These are phyloP conservation scores for Paxillus involutus DNA, from an alignment of 768 basidiomycete genomes.

Conservation along the genomic window DNA sequence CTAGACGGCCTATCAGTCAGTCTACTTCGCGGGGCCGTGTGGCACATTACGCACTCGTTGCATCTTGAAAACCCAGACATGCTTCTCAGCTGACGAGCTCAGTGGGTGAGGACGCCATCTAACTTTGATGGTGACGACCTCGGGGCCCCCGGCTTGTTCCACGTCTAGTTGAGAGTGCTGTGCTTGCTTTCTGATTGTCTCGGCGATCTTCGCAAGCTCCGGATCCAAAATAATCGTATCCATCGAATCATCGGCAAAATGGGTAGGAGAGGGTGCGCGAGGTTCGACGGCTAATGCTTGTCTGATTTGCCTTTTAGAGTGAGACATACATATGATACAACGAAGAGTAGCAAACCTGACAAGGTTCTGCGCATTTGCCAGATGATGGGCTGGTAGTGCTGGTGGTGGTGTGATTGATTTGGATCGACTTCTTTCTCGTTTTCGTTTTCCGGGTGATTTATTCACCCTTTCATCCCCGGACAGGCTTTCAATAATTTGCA, in stretches of 20 bases:
- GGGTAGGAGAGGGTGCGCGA: constrained; percentile 49
- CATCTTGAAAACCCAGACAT: constrained; percentile 54
- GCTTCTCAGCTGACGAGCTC: constrained; percentile 37
- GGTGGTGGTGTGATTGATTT: constrained; percentile 80
- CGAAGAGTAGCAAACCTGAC: constrained; percentile 49
- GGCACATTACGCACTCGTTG: constrained; percentile 47
- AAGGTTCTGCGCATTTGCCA: constrained; percentile 55
- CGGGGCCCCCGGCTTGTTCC: constrained; percentile 31
- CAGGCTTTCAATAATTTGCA: constrained; percentile 41
- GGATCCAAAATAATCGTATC: constrained; percentile 57
- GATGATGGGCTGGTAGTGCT: constrained; percentile 49
- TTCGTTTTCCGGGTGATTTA: constrained; percentile 39
- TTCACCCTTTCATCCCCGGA: constrained; percentile 9
- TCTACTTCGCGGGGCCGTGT: neutral
- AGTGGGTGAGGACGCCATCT: constrained; percentile 68
- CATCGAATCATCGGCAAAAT: constrained; percentile 41
- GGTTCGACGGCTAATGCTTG: constrained; percentile 42
- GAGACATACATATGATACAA: neutral
- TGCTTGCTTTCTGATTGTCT: constrained; percentile 34
- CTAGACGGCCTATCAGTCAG: constrained; percentile 33
- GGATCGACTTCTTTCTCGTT: constrained; percentile 58
- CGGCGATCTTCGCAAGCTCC: constrained; percentile 60
- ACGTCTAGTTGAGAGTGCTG: constrained; percentile 21
- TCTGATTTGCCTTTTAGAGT: constrained; percentile 31
- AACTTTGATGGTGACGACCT: constrained; percentile 51